Base-by-base conservation (phyloP, 192 early-diverging fungal species). In the Chytriomyces hyalinus region DNA sequence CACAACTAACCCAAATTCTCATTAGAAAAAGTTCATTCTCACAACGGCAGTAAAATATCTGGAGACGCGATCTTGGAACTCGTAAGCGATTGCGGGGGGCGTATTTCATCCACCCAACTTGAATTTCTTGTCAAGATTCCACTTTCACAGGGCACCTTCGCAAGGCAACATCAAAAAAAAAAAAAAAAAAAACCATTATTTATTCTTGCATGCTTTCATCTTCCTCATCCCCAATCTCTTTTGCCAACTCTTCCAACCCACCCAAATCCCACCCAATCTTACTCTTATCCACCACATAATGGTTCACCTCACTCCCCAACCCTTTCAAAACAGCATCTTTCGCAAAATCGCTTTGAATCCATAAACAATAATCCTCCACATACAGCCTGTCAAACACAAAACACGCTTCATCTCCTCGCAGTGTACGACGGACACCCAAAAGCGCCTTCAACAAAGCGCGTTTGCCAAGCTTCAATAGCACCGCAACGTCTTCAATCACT, bases 311-410 rank as follows among this genome's bases (percentile, higher is more conserved):
- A 71, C 90, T 90, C 1, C 93, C 96, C 47, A 99, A 82, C 9
- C 92, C 91, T 73, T 85, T 84, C 4, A 98, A 70, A 20, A 84
- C 84, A 63, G 88, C 88, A 36, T 97, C 95, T 68, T 90, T 92
- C 72, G 49, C 92, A 92, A 80, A 90, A 24, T 93, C 86, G 57
- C 84, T 87, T 73, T 96, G 96, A 53, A 96, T 85, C 97, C 97
- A 99, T 22, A 94, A 87, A 82, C 96, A 98, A 81, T 99, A 99
- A 80, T 99, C 96, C 79, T 95, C 95, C 17, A 99, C 49, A 80
- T 85, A 97, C 20, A 97, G 82, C 82, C 94, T 92, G 79, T 93
- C 90, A 69, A 97, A 93, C 6, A 97, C 80, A 78, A 95, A 97
- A 78, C 92, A 94, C 0, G 89, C 78, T 72, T 99, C 96, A 69